phyloP scores from a whole-genome alignment of 2,329 filamentous ascomycete genomes.

The Colletotrichum viniferum region DNA sequence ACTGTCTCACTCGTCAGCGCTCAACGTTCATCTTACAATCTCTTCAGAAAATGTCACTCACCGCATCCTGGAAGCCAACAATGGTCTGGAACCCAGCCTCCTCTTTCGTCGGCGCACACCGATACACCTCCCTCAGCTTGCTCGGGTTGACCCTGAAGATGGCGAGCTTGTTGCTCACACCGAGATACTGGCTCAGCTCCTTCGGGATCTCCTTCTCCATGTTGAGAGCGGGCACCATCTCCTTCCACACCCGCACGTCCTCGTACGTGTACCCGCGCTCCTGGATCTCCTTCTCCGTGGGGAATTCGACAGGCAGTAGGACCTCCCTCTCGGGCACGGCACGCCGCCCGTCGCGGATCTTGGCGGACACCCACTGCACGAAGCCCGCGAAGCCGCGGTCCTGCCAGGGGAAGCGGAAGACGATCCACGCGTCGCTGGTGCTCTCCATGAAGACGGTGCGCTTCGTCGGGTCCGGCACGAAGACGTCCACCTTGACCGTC shows the following conservation, averaged over 20 bases:
- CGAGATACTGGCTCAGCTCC: slow-evolving; percentile 69
- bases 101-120: slow-evolving; percentile 62
- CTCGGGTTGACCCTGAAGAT: slow-evolving; percentile 71
- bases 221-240: slow-evolving; percentile 59
- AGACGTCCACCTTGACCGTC: slow-evolving; percentile 69
- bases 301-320: slow-evolving; percentile 67
- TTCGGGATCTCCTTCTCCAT: slow-evolving; percentile 62
- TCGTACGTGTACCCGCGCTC: slow-evolving; percentile 63
- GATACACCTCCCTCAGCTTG: slow-evolving; percentile 61
- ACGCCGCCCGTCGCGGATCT: slow-evolving; percentile 51
- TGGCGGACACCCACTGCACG: slow-evolving; percentile 51
- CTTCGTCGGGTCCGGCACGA: slow-evolving; percentile 69
- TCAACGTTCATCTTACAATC: background rate
- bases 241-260: slow-evolving; percentile 69
- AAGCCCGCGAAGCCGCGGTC: slow-evolving; percentile 52
- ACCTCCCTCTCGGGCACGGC: slow-evolving; percentile 67
- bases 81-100: slow-evolving; percentile 67
- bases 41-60: slow-evolving; percentile 40
- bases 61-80: slow-evolving; percentile 73
- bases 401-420: slow-evolving; percentile 70
- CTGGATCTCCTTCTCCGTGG: slow-evolving; percentile 60
- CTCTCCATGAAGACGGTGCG: slow-evolving; percentile 47
- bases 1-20: slow-evolving; percentile 44
- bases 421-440: slow-evolving; percentile 59
- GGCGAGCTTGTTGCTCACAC: slow-evolving; percentile 67